Conservation (phyloP, 768 basidiomycete species). For the Hydnum rufescens region DNA sequence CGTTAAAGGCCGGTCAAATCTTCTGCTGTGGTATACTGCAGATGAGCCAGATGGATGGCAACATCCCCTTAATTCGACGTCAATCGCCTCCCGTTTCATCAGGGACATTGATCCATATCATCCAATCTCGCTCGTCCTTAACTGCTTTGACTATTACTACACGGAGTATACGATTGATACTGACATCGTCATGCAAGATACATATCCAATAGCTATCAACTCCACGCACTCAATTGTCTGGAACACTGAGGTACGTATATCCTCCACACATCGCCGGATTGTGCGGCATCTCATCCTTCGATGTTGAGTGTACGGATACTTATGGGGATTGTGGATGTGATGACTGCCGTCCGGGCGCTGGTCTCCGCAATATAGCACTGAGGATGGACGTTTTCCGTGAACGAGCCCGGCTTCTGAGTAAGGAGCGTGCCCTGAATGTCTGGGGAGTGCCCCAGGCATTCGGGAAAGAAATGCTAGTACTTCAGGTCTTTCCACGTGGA, state of each 20-base stretch:
- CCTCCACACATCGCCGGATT: not conserved
- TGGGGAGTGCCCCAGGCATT: constrained; percentile 17
- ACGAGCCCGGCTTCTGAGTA: not conserved
- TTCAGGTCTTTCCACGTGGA: not conserved
- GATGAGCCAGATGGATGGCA: constrained; percentile 13
- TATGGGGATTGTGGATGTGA: constrained; percentile 17
- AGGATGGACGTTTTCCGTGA: constrained; percentile 10
- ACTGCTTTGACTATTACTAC: constrained; percentile 15
- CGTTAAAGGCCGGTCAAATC: constrained; percentile 45
- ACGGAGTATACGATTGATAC: constrained; percentile 11
- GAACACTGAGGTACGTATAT: constrained; percentile 8
- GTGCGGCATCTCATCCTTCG: not conserved
- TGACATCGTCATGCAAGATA: constrained; percentile 11
- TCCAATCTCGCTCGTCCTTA: constrained; percentile 16
- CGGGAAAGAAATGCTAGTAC: constrained; percentile 9
- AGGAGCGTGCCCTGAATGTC: constrained; percentile 8
- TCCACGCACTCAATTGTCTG: constrained; percentile 12
- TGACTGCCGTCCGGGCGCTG: constrained; percentile 12
- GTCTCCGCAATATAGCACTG: constrained; percentile 9
- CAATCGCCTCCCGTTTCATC: constrained; percentile 12
- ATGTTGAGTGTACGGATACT: not conserved
- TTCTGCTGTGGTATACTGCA: constrained; percentile 14
- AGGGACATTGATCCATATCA: constrained; percentile 14
- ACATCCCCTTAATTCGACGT: constrained; percentile 10
- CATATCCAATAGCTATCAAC: constrained; percentile 14